Conservation (phyloP, 2,329 filamentous ascomycete species). For the Zymoseptoria ardabiliae region DNA sequence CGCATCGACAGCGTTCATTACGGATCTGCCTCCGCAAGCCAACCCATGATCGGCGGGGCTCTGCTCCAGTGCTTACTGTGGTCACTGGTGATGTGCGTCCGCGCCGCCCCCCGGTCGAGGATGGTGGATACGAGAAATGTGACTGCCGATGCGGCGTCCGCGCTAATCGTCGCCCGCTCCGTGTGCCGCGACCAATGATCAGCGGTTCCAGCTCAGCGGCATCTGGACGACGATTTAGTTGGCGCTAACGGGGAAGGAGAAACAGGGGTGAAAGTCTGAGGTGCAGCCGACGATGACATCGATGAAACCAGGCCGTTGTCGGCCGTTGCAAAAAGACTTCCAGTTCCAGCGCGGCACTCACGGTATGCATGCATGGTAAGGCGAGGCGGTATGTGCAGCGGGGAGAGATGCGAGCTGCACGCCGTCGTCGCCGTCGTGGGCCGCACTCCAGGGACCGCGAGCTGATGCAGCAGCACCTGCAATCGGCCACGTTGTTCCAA, state of each 20-base stretch:
- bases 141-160: background rate
- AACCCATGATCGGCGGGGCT: background rate
- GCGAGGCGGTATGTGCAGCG: background rate
- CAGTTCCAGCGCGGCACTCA: conserved; percentile 13
- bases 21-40: background rate
- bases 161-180: conserved; percentile 5
- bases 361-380: conserved; percentile 8
- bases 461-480: background rate
- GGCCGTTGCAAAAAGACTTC: conserved; percentile 5
- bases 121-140: background rate
- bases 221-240: conserved; percentile 11
- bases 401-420: background rate
- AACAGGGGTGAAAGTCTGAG: background rate
- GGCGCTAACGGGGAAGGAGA: conserved; percentile 5
- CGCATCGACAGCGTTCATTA: background rate
- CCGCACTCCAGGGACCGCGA: background rate
- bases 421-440: background rate
- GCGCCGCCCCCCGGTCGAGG: background rate
- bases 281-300: conserved; percentile 11
- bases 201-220: conserved; percentile 11
- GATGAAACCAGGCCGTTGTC: conserved; percentile 9
- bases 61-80: background rate
- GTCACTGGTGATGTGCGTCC: background rate
- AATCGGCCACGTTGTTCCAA: background rate
- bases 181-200: conserved; percentile 12